A percentile compares a stretch with the other conserved stretches of the same genome.
Evolutionary conservation across 2,329 filamentous ascomycete species (phyloP).

Genomic region (Xylariales sp.): DNA sequence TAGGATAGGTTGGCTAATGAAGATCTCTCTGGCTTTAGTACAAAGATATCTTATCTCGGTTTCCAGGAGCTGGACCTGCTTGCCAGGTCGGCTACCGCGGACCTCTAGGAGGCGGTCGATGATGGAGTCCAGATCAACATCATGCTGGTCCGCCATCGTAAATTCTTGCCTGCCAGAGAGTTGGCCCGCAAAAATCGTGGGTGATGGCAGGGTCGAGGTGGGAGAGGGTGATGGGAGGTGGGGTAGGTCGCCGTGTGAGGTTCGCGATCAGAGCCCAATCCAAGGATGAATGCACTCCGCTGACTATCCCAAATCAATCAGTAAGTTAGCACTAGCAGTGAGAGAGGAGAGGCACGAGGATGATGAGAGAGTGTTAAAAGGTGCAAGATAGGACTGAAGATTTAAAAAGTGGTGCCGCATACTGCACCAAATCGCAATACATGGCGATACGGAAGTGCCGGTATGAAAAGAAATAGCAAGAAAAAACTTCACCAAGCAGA

Average conservation of each 20-base stretch:
- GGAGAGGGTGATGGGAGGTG: slow-evolving; percentile 9
- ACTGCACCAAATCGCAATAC: too few species aligned
- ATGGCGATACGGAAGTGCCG: too few species aligned
- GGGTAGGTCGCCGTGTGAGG: slow-evolving; percentile 4
- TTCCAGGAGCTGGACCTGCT: slow-evolving; percentile 96
- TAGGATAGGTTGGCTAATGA: slow-evolving; percentile 97
- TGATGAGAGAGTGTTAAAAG: too few species aligned
- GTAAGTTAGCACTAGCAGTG: too few species aligned
- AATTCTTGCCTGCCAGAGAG: slow-evolving; percentile 35
- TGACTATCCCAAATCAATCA: too few species aligned
- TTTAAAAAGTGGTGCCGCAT: too few species aligned
- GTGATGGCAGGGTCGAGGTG: slow-evolving; percentile 16
- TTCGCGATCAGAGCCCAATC: slow-evolving; percentile 10
- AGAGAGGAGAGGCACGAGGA: too few species aligned
- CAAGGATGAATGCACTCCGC: slow-evolving; percentile 11
- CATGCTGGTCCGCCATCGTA: slow-evolving; percentile 64
- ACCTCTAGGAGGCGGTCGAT: slow-evolving; percentile 98
- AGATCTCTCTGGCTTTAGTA: slow-evolving; percentile 98
- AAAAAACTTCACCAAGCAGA: too few species aligned
- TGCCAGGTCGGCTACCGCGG: slow-evolving; percentile 93
- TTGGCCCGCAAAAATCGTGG: slow-evolving; percentile 31
- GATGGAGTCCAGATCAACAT: slow-evolving; percentile 98
- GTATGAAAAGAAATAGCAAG: too few species aligned
- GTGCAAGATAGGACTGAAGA: too few species aligned
- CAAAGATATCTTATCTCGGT: slow-evolving; percentile 95